These are phyloP conservation scores for Chaetothyriales sp. DNA, from an alignment of 2,329 filamentous ascomycete genomes.

Conservation along the genomic window DNA sequence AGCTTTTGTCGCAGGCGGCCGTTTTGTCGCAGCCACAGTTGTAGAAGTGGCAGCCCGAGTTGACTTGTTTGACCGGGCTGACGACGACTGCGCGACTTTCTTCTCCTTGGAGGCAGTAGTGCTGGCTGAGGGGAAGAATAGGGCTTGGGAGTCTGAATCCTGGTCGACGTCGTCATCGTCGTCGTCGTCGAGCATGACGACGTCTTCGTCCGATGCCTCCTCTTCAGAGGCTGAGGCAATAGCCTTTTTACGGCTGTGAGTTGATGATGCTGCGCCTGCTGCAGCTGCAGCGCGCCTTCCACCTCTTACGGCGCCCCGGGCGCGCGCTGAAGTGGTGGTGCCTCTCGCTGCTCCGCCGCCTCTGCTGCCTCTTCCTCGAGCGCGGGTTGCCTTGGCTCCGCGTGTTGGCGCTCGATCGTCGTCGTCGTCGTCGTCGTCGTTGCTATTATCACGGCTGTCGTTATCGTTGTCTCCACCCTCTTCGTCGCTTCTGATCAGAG, in stretches of 20 bases:
- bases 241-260: slow-evolving; percentile 21
- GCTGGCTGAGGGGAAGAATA: slow-evolving; percentile 16
- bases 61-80: slow-evolving; percentile 3
- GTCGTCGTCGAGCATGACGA: slow-evolving; percentile 28
- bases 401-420: slow-evolving; percentile 32
- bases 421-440: slow-evolving; percentile 31
- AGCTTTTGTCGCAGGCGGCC: slow-evolving; percentile 7
- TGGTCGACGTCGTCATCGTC: slow-evolving; percentile 23
- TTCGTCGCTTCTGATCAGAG: slow-evolving; percentile 41
- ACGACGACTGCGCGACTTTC: neutral
- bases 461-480: slow-evolving; percentile 18
- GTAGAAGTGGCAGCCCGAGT: neutral
- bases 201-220: slow-evolving; percentile 25
- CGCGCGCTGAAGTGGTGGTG: slow-evolving; percentile 23
- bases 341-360: slow-evolving; percentile 30
- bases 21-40: slow-evolving; percentile 6
- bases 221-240: slow-evolving; percentile 24
- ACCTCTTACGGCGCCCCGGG: slow-evolving; percentile 21
- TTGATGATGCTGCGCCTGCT: slow-evolving; percentile 12
- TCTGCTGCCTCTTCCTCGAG: slow-evolving; percentile 34
- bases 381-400: slow-evolving; percentile 29
- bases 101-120: slow-evolving; percentile 1
- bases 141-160: slow-evolving; percentile 20
- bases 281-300: slow-evolving; percentile 7
- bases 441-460: slow-evolving; percentile 9